A percentile compares a stretch with the other conserved stretches of the same genome.
phyloP scores from a whole-genome alignment of 2,329 filamentous ascomycete species.

The Tolypocladium tundrense region DNA sequence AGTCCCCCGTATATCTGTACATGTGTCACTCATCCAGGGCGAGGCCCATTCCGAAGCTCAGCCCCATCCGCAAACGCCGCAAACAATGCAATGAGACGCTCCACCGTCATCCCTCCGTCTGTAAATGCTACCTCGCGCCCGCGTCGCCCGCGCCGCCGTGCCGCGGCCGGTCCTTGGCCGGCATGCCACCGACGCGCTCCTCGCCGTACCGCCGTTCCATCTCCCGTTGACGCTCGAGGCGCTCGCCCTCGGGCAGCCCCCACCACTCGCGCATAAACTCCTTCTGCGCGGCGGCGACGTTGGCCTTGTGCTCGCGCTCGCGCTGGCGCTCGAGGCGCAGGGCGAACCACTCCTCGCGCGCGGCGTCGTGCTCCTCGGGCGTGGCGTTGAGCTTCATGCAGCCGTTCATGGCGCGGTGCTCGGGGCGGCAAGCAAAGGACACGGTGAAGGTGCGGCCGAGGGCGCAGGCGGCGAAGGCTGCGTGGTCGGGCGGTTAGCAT shows the following conservation, averaged over 20 bases:
- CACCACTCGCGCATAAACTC: slow-evolving; percentile 58
- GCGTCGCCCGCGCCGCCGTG: not conserved
- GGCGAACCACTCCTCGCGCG: slow-evolving; percentile 88
- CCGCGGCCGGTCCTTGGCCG: slow-evolving; percentile 22
- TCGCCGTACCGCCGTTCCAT: slow-evolving; percentile 38
- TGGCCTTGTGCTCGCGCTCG: slow-evolving; percentile 54
- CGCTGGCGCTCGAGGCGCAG: slow-evolving; percentile 59
- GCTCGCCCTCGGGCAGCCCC: slow-evolving; percentile 48
- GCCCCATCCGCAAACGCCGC: not conserved
- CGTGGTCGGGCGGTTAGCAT: not conserved
- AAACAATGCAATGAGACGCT: not conserved
- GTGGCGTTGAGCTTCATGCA: slow-evolving; percentile 89
- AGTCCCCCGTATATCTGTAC: not conserved
- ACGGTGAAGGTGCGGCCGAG: slow-evolving; percentile 77
- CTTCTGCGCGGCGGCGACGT: slow-evolving; percentile 51
- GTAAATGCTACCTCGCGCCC: not conserved
- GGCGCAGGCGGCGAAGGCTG: slow-evolving; percentile 89
- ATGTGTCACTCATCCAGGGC: not conserved
- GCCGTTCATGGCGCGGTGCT: slow-evolving; percentile 79
- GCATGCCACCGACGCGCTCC: slow-evolving; percentile 47
- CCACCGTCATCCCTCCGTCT: not conserved
- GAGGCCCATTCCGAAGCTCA: not conserved
- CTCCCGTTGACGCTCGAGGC: slow-evolving; percentile 37
- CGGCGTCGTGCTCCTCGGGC: slow-evolving; percentile 73
- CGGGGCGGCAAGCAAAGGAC: slow-evolving; percentile 71